Evolutionary conservation across 2,329 filamentous ascomycete genomes (phyloP), one percentile per base, ranked within the genome.

Genomic region (Chrysosphaeria jannelii): DNA sequence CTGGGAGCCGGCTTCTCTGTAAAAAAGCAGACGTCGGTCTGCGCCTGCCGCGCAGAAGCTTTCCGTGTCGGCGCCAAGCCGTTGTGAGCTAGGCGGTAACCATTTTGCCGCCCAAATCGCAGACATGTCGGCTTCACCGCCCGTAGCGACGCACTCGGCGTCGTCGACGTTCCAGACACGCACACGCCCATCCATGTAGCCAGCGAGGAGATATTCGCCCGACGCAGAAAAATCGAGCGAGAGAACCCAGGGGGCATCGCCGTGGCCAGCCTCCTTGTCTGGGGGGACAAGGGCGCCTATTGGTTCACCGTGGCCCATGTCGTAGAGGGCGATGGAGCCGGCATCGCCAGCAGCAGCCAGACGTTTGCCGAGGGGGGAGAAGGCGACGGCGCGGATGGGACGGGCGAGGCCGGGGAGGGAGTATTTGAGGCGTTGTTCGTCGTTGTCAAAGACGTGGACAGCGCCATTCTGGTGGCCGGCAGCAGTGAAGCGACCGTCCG

Each of bases 121-220:
- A 0, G 65, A 58, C 44, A 72, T 71, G 31, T 81, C 79, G 5
- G 74, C 78, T 47, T 93, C 79, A 27, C 69, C 79, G 40, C 90
- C 76, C 7, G 85, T 97, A 8, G 81, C 78, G 21, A 97, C 85
- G 39, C 85, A 93, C 4, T 56, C 54, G 27, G 64, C 59, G 16
- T 66, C 60, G 35, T 90, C 78, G 28, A 91, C 60, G 14, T 75
- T 81, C 85, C 85, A 97, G 14, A 93, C 72, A 45, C 90, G 91
- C 29, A 72, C 75, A 43, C 89, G 91, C 18, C 85, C 81, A 38
- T 93, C 79, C 41, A 88, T 76, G 2, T 71, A 65, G 22, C 76
- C 75, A 37, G 71, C 88, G 3, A 93, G 53, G 8, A 97, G 50
- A 41, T 74, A 90, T 45, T 93, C 81, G 22, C 85, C 85, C 4